phyloP scores from a whole-genome alignment of 1,139 yeast genomes.

The Arxiozyma slooffiae region DNA sequence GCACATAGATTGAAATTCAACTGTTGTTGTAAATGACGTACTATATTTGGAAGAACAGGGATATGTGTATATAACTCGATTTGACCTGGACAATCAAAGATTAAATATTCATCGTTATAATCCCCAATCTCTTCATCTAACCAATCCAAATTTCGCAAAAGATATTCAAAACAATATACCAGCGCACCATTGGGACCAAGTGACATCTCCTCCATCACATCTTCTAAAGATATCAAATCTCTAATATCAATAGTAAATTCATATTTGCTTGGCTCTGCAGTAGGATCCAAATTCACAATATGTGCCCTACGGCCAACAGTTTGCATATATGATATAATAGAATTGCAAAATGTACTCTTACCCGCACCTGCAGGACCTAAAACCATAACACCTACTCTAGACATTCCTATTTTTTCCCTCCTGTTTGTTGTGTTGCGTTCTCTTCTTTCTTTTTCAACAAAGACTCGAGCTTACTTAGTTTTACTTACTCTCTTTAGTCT shows the following conservation, averaged over 20 bases:
- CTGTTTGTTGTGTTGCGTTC: not conserved
- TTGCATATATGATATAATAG: slow-evolving; percentile 81
- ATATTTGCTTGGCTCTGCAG: slow-evolving; percentile 86
- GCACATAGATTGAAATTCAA: slow-evolving; percentile 86
- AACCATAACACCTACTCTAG: slow-evolving; percentile 90
- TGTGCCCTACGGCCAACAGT: slow-evolving; percentile 87
- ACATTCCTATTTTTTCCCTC: slow-evolving; percentile 41
- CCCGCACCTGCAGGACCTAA: slow-evolving; percentile 98
- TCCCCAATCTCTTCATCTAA: slow-evolving; percentile 92
- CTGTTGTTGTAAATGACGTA: slow-evolving; percentile 67
- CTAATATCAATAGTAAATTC: slow-evolving; percentile 90
- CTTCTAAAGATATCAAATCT: slow-evolving; percentile 81
- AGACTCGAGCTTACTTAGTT: not conserved
- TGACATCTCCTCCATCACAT: slow-evolving; percentile 93
- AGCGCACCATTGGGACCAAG: slow-evolving; percentile 95
- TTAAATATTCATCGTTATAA: slow-evolving; percentile 82
- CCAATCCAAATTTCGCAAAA: slow-evolving; percentile 88
- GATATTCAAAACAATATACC: slow-evolving; percentile 83
- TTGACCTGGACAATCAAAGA: slow-evolving; percentile 97
- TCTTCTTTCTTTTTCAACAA: not conserved
- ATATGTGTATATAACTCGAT: slow-evolving; percentile 91
- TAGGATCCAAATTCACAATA: slow-evolving; percentile 91
- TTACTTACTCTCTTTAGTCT: not conserved
- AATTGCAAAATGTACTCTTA: slow-evolving; percentile 81
- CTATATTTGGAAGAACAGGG: slow-evolving; percentile 83